These are phyloP conservation scores for Aegilops longissima DNA, from an alignment of 176 grass and related monocot species.

Conservation along the genomic window DNA sequence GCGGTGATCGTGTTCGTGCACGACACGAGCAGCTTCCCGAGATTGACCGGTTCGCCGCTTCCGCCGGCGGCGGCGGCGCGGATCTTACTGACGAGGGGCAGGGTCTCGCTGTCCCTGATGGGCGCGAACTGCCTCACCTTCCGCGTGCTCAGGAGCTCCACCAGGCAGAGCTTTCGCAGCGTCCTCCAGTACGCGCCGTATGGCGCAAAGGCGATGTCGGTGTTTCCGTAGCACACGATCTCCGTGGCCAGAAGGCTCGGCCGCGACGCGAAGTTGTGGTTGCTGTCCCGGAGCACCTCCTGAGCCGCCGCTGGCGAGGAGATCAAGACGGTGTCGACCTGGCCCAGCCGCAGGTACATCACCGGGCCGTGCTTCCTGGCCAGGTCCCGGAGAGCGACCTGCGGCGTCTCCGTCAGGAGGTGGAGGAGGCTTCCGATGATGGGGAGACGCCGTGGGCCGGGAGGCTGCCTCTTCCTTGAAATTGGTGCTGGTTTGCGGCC, in stretches of 20 bases:
- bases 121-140: neutral
- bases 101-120: no score
- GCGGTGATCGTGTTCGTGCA: neutral
- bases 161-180: no score
- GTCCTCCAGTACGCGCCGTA: slow-evolving; percentile 6
- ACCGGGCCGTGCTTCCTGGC: neutral
- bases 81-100: neutral
- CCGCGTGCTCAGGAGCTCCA: slow-evolving; percentile 19
- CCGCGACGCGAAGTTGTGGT: slow-evolving; percentile 20
- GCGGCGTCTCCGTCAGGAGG: neutral
- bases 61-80: neutral
- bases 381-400: neutral
- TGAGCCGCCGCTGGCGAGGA: slow-evolving; percentile 19
- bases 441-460: neutral
- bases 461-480: neutral
- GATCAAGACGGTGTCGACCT: neutral
- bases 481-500: neutral
- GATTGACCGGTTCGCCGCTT: neutral
- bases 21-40: neutral
- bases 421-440: neutral
- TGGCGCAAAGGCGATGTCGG: slow-evolving; percentile 26
- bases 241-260: neutral
- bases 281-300: slow-evolving; percentile 31
- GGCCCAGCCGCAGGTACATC: neutral
- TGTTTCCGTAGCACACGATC: neutral